These are phyloP conservation scores for Debaryomyces sp. DNA, from an alignment of 1,139 yeast species.

Conservation along the genomic window DNA sequence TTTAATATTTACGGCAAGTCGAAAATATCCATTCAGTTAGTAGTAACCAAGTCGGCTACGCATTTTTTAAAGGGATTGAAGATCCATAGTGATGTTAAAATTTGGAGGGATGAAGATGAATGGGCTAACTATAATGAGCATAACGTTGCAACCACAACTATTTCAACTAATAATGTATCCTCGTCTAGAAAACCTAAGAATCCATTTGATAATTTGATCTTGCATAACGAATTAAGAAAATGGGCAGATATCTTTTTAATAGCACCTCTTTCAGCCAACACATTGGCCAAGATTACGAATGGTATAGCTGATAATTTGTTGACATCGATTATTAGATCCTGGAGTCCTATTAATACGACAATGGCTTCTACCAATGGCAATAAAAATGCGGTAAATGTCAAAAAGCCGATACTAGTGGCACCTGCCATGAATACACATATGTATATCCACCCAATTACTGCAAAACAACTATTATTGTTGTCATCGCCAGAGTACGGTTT, in stretches of 20 bases:
- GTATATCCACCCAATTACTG: constrained; percentile 93
- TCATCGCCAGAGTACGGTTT: constrained; percentile 43
- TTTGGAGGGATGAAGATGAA: constrained; percentile 94
- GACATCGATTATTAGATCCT: constrained; percentile 82
- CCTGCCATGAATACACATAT: constrained; percentile 98
- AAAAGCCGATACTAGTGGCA: constrained; percentile 82
- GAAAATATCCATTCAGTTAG: constrained; percentile 79
- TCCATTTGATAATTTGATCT: constrained; percentile 51
- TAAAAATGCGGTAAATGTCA: constrained; percentile 21
- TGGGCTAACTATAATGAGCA: constrained; percentile 65
- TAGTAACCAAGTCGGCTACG: constrained; percentile 80
- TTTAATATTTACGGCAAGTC: constrained; percentile 73
- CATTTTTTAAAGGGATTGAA: constrained; percentile 81
- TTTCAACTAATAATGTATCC: constrained; percentile 8
- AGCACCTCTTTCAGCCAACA: constrained; percentile 93
- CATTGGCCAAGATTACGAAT: constrained; percentile 85
- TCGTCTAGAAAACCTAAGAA: constrained; percentile 35
- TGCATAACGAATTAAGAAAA: constrained; percentile 85
- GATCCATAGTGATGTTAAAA: constrained; percentile 78
- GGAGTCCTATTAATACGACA: constrained; percentile 65
- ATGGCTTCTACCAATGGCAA: constrained; percentile 12
- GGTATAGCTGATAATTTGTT: constrained; percentile 90
- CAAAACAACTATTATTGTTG: constrained; percentile 70
- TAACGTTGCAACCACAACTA: constrained; percentile 19
- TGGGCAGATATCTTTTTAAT: constrained; percentile 95